phyloP scores from a whole-genome alignment of 140 eudicot genomes.

The Senecio squalidus region DNA sequence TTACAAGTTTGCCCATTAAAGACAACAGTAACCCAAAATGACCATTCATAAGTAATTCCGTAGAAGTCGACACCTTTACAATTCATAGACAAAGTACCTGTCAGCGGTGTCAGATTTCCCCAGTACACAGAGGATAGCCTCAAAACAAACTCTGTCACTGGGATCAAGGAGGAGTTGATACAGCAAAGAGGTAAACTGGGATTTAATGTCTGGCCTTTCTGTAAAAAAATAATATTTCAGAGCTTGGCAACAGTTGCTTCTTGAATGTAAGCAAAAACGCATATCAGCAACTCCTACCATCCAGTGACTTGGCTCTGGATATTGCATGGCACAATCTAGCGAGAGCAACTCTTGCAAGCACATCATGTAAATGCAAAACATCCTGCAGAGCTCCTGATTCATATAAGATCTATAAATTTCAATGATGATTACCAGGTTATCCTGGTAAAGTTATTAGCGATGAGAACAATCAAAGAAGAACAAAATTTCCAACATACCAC shows the following conservation, averaged over 20 bases:
- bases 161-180: conserved; percentile 98
- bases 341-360: conserved; percentile 99
- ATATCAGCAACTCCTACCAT: conserved; percentile 48
- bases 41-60: background rate
- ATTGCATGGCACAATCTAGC: conserved; percentile 86
- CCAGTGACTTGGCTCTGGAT: conserved; percentile 88
- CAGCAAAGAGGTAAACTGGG: conserved; percentile 79
- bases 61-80: background rate
- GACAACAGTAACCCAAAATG: no score
- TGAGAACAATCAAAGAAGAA: background rate
- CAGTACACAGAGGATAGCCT: conserved; percentile 87
- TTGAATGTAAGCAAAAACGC: conserved; percentile 13
- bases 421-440: conserved; percentile 12
- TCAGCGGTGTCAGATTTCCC: conserved; percentile 87
- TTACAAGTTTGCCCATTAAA: background rate
- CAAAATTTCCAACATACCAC: conserved; percentile 49
- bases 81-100: conserved; percentile 51
- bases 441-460: conserved; percentile 2
- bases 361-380: conserved; percentile 91
- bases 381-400: conserved; percentile 89
- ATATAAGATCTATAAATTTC: conserved; percentile 16
- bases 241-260: conserved; percentile 7
- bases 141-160: conserved; percentile 98
- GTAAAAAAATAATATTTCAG: conserved; percentile 24
- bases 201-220: conserved; percentile 90